Evolutionary conservation across 306 rosid species (phyloP).

Genomic region (Vigna radiata): DNA sequence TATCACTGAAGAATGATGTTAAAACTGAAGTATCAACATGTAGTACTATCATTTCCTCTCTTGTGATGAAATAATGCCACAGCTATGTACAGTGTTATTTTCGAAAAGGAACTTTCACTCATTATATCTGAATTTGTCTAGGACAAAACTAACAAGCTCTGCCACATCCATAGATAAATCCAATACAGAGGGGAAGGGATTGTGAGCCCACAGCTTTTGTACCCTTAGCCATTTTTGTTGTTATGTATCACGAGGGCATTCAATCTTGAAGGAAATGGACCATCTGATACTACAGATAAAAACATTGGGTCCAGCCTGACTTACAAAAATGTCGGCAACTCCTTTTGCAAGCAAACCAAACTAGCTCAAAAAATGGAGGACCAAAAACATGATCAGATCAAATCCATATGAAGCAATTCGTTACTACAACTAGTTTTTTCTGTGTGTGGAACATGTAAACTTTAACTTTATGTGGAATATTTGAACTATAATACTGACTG

Average conservation of each 20-base stretch:
- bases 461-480: not conserved
- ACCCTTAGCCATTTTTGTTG: slow-evolving; percentile 10
- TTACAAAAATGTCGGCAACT: not conserved
- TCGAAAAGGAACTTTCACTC: not conserved
- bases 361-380: not conserved
- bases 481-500: not conserved
- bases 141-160: slow-evolving; percentile 12
- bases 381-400: not conserved
- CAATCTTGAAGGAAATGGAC: slow-evolving; percentile 27
- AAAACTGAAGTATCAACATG: not conserved
- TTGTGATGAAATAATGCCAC: not conserved
- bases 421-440: not conserved
- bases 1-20: not conserved
- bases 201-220: slow-evolving; percentile 5
- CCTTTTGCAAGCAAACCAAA: slow-evolving; percentile 9
- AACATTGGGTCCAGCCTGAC: slow-evolving; percentile 29
- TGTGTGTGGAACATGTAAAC: not conserved
- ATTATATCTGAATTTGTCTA: slow-evolving; percentile 23
- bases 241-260: slow-evolving; percentile 27
- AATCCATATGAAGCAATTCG: not conserved
- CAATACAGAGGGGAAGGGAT: not conserved
- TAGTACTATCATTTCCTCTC: not conserved
- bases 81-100: not conserved
- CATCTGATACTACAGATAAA: slow-evolving; percentile 3
- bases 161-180: slow-evolving; percentile 4